A percentile compares a stretch with the other conserved stretches of the same genome.
Conservation (phyloP, 495 filamentous ascomycete genomes). For the Bacidia rubella region DNA sequence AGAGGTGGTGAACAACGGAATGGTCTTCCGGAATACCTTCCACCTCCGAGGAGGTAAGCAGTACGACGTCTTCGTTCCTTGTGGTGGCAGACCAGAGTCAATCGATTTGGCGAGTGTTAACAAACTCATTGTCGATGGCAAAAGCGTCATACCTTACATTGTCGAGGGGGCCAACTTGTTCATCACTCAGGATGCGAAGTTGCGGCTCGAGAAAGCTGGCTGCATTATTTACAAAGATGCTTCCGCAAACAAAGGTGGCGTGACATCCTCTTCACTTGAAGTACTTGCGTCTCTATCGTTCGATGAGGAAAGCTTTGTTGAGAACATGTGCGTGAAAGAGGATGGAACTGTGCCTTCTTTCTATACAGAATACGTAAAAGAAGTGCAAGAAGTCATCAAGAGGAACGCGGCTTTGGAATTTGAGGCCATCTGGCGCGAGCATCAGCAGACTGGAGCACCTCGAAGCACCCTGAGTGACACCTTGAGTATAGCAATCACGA, state of each 20-base stretch:
- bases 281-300: slow-evolving; percentile 90
- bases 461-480: slow-evolving; percentile 79
- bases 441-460: slow-evolving; percentile 63
- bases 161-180: slow-evolving; percentile 97
- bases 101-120: slow-evolving; percentile 80
- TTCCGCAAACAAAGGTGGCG: slow-evolving; percentile 95
- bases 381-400: slow-evolving; percentile 79
- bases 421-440: slow-evolving; percentile 93
- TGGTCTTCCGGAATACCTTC: slow-evolving; percentile 91
- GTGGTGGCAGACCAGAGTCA: slow-evolving; percentile 91
- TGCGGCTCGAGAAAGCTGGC: slow-evolving; percentile 84
- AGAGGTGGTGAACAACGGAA: slow-evolving; percentile 80
- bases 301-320: slow-evolving; percentile 71
- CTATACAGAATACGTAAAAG: slow-evolving; percentile 83
- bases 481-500: slow-evolving; percentile 81
- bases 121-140: slow-evolving; percentile 73
- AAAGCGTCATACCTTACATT: slow-evolving; percentile 77
- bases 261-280: slow-evolving; percentile 95
- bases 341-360: slow-evolving; percentile 74
- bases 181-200: slow-evolving; percentile 96
- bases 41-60: slow-evolving; percentile 64
- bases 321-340: slow-evolving; percentile 81
- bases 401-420: slow-evolving; percentile 87
- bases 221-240: slow-evolving; percentile 95
- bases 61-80: slow-evolving; percentile 88